Base-by-base conservation (phyloP, 2,329 filamentous ascomycete genomes). In the Teratosphaeriaceae sp. region DNA sequence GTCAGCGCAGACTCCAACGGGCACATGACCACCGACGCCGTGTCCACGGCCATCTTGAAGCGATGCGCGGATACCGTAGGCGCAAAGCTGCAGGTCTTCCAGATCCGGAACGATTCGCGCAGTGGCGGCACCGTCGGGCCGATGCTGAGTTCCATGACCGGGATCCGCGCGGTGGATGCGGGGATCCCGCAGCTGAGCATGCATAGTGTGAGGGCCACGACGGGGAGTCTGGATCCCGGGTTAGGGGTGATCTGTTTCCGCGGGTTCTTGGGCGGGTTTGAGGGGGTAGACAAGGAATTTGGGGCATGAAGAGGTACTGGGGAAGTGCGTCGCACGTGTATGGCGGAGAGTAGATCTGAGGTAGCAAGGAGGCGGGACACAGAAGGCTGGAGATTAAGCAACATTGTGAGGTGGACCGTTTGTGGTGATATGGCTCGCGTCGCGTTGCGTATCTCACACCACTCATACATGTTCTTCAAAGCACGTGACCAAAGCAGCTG, bases 121-220 rank as follows among this genome's bases (percentile, higher is more conserved):
- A 87, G 81, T 58, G 92, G 92, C 22, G 92, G 92, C 13, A 98
- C 92, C 0, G 88, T 97, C n/a, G 92, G 92, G 0, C 92, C 92
- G 0, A 88, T 89, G 78, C 74, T 95, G 26, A 88, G 82, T 53
- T 80, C 82, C 21, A 78, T 77, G 21, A 85, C 92, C 66, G 90
- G 90, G 22, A 82, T 94, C 46, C 72, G 86, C 40, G 79, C 87
- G 0, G 84, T 92, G 38, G 90, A 97, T 62, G 88, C 86, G 1
- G 90, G 90, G 12, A 82, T 97, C 57, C 82, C 88, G 4, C 90
- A 97, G 69, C 67, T 96, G 55, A 90, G 84, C 59, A 97, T 97
- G 90, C 90, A 97, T 65, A 86, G 80, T 40, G 85, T 97, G 52
- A 77, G 90, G 20, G 90, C 90, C 0, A 95, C 88, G 0, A 94